Evolutionary conservation across 805 yeast genomes (phyloP), one percentile per base, ranked within the genome.

Genomic region (Maudiozyma saulgeensis): DNA sequence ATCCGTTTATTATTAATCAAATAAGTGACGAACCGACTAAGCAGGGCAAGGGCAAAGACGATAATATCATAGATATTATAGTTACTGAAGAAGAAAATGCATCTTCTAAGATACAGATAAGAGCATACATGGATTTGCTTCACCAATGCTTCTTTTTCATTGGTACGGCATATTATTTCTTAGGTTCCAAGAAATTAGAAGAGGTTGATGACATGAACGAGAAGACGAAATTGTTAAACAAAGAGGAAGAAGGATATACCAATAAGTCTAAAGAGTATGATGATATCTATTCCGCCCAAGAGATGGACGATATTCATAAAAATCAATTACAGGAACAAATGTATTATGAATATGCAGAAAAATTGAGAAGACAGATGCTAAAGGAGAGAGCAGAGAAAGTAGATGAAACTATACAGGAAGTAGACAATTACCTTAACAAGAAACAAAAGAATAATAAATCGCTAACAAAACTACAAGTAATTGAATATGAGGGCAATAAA

Each of bases 111-210:
- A 18, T 49, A 28, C 54, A 52, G 41, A 47, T 55, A 4, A 55
- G 64, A 45, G 54, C 62, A 2, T 59, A 60, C 38, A 28, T 63
- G 49, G 84, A 87, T 46, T 58, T 80, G 11, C 66, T 87, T 15
- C 97, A 93, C 62, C 81, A 90, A 46, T 75, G 83, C 42, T 84
- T 79, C 59, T 91, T 90, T 60, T 78, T 88, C 53, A 69, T 85
- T 25, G 97, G 87, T 0, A 63, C 68, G 1, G 63, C 60, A 11
- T 61, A 61, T 43, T 66, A 63, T 41, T 57, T 58, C 41, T 25
- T 56, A 19, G 68, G 67, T 28, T 61, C 66, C 3, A 53, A 58
- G 18, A 56, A 52, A 47, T 42, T 64, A 11, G 67, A 61, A 41
- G 44, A 51, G 3, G 56, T 59, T 13, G 62, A 61, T 52, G 61